Conservation (phyloP, 257 asterid genomes). For the Fraxinus excelsior region DNA sequence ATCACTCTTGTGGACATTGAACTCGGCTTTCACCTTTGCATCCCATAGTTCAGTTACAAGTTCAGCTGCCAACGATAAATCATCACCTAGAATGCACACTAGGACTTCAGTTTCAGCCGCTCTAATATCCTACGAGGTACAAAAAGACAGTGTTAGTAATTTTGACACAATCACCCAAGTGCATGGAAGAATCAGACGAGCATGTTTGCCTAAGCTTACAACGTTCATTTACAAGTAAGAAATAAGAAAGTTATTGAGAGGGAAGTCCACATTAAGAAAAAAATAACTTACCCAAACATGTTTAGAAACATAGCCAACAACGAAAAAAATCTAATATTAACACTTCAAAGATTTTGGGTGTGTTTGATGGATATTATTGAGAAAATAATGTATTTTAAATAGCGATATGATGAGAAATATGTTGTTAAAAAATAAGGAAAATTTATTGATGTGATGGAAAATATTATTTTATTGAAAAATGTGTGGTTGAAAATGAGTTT, state of each 20-base stretch:
- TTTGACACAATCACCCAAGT: neutral
- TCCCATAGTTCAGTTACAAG: constrained; percentile 73
- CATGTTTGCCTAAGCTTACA: neutral
- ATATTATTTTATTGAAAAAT: too few species aligned
- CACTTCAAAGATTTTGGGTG: neutral
- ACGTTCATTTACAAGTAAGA: neutral
- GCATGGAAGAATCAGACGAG: neutral
- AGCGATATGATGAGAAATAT: too few species aligned
- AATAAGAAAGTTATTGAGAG: neutral
- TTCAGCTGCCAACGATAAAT: constrained; percentile 66
- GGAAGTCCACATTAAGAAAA: neutral
- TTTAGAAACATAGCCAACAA: neutral
- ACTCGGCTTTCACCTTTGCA: constrained; percentile 74
- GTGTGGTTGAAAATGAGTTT: too few species aligned
- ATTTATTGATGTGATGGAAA: too few species aligned
- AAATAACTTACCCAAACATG: neutral
- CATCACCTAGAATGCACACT: constrained; percentile 78
- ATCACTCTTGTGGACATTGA: constrained; percentile 53
- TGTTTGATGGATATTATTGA: too few species aligned
- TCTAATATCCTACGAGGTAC: constrained; percentile 55
- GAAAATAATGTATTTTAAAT: too few species aligned
- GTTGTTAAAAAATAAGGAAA: too few species aligned
- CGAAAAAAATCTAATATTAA: too few species aligned
- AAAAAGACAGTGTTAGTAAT: neutral
- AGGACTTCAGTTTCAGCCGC: constrained; percentile 87